Base-by-base conservation (phyloP, 345 rosid species). In the Brassica juncea region DNA sequence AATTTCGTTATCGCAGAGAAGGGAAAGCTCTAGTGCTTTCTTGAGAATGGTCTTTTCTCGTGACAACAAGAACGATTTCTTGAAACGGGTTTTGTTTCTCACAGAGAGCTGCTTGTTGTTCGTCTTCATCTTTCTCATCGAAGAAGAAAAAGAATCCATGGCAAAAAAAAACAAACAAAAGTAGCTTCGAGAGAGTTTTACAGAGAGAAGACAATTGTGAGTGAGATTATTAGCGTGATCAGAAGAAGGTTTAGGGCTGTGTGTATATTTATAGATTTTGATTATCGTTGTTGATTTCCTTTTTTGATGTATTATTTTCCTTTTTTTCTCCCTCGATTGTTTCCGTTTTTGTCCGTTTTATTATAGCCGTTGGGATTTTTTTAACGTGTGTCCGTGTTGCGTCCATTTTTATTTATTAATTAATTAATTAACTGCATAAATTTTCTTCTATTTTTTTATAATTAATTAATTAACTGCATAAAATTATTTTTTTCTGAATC, bases 31-130 rank as follows among this genome's bases (percentile, higher is more conserved):
- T 8, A 2, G 10, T 1, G 60, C 68, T 73, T 62, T 62, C 4
- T 30, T 73, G 3, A 63, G 34, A 3, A 73, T 15, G 14, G 77
- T 74, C 1, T 63, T 1, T 16, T 64, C 30, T 74, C 77, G 49
- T 49, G 16, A 9, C 12, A 9, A 9, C 47, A 6, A 12, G 7
- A 5, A 31, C 0, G 55, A 6, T 39, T 61, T 72, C 68, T 72
- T 72, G 58, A 72, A 72, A 37, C 37, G 21, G 0, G 39, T 39
- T 72, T 12, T 15, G 1, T 58, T 4, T 21, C 35, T 58, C 4
- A 16, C 19, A 21, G 14, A 57, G 34, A 71, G n/a, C 25, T 71
- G n/a, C 25, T 71, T 57, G 14, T 39, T 39, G 47, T 39, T 9
- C 3, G 21, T 16, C 23, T 55, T 55, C 27, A n/a, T 19, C 59